Base-by-base conservation (phyloP, 1,139 yeast species). In the Pichia sp. region DNA sequence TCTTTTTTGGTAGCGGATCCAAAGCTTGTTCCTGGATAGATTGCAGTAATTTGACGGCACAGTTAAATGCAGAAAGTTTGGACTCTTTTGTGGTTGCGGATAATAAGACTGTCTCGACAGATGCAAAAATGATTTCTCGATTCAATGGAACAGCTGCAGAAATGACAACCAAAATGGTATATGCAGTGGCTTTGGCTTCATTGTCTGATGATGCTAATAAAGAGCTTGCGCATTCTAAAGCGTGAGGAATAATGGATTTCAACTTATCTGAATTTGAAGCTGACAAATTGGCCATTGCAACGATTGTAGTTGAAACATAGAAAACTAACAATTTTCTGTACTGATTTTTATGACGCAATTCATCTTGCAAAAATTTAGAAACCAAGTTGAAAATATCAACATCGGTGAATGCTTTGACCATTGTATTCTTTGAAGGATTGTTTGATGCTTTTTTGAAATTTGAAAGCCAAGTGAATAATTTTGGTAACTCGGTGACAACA, bases 101-200 rank as follows among this genome's bases (percentile, higher is more conserved):
- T 23, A 34, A 34, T 38, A 80, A 66, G 29, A 92, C 77, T 1
- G 94, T 77, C 48, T 77, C 79, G 28, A 86, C 76, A 7, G 94
- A 77, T 2, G 95, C 87, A 38, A 72, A 65, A 29, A 82, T 69
- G 31, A 90, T 75, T 7, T 76, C 79, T 43, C 71, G 66, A 7
- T 82, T 73, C 45, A 92, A 70, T 7, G 87, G 83, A 39, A 81
- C 72, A 42, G 92, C 80, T 2, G 94, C 73, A 3, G 84, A 75
- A 44, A 90, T 68, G 2, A 92, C 96, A 0, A 94, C 77, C 34
- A 90, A 61, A 11, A 88, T 69, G 45, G 95, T 85, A 60, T 85
- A 92, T 3, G 92, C 87, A 32, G 96, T 82, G 52, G 86, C 73
- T 60, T 83, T 94, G 42, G 83, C 73, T 57, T 87, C 95, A 36